Evolutionary conservation across 345 rosid species (phyloP).

Genomic region (Aethionema arabicum): DNA sequence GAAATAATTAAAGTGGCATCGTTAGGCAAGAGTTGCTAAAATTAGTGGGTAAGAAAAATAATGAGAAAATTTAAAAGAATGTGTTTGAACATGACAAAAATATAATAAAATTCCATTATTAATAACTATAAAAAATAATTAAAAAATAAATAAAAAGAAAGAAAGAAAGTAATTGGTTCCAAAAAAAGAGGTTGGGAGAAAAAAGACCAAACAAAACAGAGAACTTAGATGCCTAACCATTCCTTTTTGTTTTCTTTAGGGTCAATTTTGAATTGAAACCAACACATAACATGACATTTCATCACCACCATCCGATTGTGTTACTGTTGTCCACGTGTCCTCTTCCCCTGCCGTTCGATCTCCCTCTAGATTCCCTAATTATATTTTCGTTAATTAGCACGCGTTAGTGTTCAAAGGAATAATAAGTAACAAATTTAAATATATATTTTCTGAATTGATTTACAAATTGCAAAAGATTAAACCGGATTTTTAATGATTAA

Average conservation of each 20-base stretch:
- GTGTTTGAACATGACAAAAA: constrained; percentile 16
- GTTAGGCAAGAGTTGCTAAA: constrained; percentile 35
- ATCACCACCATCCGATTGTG: constrained; percentile 17
- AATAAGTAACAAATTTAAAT: background rate
- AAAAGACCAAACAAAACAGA: constrained; percentile 31
- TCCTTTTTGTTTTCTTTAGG: constrained; percentile 29
- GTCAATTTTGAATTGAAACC: constrained; percentile 9
- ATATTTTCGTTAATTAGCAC: background rate
- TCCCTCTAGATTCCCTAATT: background rate
- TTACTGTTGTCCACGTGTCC: constrained; percentile 18
- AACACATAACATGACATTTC: constrained; percentile 23
- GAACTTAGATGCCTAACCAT: constrained; percentile 42
- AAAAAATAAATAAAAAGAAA: constrained; percentile 18
- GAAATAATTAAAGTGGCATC: constrained; percentile 24
- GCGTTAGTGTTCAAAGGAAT: background rate
- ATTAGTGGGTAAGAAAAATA: background rate
- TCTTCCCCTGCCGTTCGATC: constrained; percentile 15
- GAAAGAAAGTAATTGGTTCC: constrained; percentile 20
- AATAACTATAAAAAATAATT: background rate
- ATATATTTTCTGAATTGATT: background rate
- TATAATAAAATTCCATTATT: background rate
- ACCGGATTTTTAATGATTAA: background rate
- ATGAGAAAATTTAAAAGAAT: constrained; percentile 18
- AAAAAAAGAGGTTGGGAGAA: constrained; percentile 27
- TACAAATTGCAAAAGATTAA: background rate